Conservation (phyloP, 257 asterid genomes). For the Solanum sejunctum region DNA sequence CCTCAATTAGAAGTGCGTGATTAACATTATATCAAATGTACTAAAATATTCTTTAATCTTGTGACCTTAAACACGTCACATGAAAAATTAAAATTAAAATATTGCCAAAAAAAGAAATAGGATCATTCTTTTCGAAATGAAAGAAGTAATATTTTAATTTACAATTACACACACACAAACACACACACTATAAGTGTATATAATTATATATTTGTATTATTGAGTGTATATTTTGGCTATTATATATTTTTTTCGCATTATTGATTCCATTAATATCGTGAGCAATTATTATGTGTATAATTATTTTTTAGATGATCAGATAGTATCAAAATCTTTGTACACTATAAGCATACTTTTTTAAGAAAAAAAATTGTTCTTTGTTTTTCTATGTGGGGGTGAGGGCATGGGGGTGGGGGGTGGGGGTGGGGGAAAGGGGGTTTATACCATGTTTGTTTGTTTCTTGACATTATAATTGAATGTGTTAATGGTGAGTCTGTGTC, state of each 20-base stretch:
- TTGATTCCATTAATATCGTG: not conserved
- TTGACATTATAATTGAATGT: not conserved
- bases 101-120: too few relatives aligned
- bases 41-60: too few relatives aligned
- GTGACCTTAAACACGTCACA: too few relatives aligned
- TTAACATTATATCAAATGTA: too few relatives aligned
- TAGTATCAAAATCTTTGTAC: not conserved
- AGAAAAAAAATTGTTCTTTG: not conserved
- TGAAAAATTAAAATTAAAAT: too few relatives aligned
- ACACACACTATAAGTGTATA: not conserved
- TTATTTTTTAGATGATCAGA: not conserved
- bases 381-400: not conserved
- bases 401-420: not conserved
- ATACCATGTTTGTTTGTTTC: not conserved
- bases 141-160: not conserved
- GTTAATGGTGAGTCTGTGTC: not conserved
- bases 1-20: not conserved
- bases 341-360: not conserved
- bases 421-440: not conserved
- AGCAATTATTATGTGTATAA: not conserved
- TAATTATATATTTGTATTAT: not conserved
- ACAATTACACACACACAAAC: not conserved
- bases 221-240: not conserved
- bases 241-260: not conserved
- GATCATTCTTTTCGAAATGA: too few relatives aligned